Conservation (phyloP, 495 filamentous ascomycete genomes). For the Tuber magnatum region DNA sequence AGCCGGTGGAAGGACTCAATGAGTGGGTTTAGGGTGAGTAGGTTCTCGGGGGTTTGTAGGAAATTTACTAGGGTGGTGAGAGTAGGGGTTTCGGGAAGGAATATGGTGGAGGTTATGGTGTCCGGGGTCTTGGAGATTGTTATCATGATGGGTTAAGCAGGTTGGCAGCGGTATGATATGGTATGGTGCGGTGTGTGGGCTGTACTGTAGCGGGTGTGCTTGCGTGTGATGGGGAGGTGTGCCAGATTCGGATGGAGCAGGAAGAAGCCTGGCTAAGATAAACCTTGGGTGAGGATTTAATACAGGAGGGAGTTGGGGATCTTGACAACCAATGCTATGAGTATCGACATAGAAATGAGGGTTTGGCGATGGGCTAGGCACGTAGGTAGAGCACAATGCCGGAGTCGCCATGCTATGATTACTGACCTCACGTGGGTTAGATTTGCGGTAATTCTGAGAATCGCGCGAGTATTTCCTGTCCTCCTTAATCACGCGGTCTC, state of each 20-base stretch:
- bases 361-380: not conserved
- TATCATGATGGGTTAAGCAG: not conserved
- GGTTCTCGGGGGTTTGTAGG: conserved; percentile 12
- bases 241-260: not conserved
- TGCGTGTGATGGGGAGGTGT: not conserved
- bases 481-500: not conserved
- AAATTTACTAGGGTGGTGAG: not conserved
- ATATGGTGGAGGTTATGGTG: conserved; percentile 4
- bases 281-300: not conserved
- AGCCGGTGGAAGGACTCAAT: not conserved
- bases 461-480: not conserved
- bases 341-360: not conserved
- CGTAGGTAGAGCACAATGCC: not conserved
- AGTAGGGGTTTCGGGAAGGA: not conserved
- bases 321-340: not conserved
- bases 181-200: not conserved
- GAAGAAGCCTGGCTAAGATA: not conserved
- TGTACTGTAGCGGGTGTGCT: not conserved
- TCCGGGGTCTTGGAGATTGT: not conserved
- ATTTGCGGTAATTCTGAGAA: not conserved
- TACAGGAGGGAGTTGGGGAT: not conserved
- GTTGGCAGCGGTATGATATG: not conserved
- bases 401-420: not conserved
- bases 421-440: not conserved
- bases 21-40: conserved; percentile 10